Evolutionary conservation across 306 rosid genomes (phyloP).

Genomic region (Medicago lupulina): DNA sequence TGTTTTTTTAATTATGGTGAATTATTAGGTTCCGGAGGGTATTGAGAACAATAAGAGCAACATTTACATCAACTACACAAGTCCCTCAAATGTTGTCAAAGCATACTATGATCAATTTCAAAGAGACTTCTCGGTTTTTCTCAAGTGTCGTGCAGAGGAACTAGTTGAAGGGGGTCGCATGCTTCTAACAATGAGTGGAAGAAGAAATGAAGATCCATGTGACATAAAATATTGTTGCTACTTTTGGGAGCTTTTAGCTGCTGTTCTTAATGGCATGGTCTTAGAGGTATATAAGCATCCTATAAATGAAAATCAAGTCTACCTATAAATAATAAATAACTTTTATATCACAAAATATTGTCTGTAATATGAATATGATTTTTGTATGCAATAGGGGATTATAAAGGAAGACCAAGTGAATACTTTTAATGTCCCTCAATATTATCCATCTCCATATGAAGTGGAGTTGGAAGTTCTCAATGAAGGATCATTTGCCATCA

Average conservation of each 20-base stretch:
- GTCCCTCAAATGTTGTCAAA: neutral
- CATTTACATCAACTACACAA: neutral
- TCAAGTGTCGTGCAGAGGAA: neutral
- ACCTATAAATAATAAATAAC: too few species aligned
- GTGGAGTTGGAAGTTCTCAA: slow-evolving; percentile 41
- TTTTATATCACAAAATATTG: too few species aligned
- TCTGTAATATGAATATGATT: neutral
- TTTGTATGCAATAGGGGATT: slow-evolving; percentile 26
- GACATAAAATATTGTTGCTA: neutral
- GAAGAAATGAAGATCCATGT: neutral
- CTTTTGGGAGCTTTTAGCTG: neutral
- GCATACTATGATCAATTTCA: neutral
- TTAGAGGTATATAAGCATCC: neutral
- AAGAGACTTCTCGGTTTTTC: neutral
- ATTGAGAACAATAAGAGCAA: neutral
- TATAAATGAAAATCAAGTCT: too few species aligned
- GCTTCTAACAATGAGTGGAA: neutral
- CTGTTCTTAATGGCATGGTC: neutral
- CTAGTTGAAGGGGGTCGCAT: neutral
- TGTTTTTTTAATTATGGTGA: too few species aligned
- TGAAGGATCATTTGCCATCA: slow-evolving; percentile 49
- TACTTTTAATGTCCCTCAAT: slow-evolving; percentile 49
- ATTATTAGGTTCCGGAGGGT: neutral
- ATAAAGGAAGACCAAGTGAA: slow-evolving; percentile 46
- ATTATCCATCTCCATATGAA: slow-evolving; percentile 52